Evolutionary conservation across 2,329 filamentous ascomycete species (phyloP).

Genomic region (Beauveria sp.): DNA sequence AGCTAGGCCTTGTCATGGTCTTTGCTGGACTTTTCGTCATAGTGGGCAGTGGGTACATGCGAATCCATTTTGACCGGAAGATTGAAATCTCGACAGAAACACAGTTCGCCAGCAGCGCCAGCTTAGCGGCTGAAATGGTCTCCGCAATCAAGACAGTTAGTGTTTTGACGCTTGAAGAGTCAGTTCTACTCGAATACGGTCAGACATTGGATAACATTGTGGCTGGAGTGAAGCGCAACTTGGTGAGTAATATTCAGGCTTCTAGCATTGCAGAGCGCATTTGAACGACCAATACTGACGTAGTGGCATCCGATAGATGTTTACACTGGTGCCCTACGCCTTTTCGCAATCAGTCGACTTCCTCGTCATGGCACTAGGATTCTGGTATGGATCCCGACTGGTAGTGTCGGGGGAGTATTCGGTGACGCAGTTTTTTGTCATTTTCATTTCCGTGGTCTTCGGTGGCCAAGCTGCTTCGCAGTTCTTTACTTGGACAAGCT

Average conservation of each 20-base stretch:
- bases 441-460: constrained; percentile 35
- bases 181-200: not conserved
- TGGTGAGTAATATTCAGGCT: not conserved
- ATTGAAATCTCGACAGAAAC: not conserved
- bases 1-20: constrained; percentile 40
- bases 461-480: constrained; percentile 23
- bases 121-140: not conserved
- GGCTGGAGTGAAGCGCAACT: not conserved
- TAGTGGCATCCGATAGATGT: not conserved
- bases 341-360: not conserved
- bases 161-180: not conserved
- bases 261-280: not conserved
- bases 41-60: constrained; percentile 29
- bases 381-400: not conserved
- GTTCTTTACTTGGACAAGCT: constrained; percentile 31
- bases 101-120: not conserved
- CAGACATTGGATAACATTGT: not conserved
- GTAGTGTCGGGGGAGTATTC: constrained; percentile 26
- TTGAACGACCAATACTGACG: not conserved
- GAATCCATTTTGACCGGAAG: constrained; percentile 11
- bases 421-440: constrained; percentile 32
- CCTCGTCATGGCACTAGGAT: not conserved
- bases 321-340: not conserved
- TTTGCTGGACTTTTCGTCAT: constrained; percentile 32
- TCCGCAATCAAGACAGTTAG: not conserved